Percentiles rank a stretch among this genome's conserved stretches.
phyloP scores from a whole-genome alignment of 2,329 filamentous ascomycete genomes.

The Colletotrichum spaethianum region DNA sequence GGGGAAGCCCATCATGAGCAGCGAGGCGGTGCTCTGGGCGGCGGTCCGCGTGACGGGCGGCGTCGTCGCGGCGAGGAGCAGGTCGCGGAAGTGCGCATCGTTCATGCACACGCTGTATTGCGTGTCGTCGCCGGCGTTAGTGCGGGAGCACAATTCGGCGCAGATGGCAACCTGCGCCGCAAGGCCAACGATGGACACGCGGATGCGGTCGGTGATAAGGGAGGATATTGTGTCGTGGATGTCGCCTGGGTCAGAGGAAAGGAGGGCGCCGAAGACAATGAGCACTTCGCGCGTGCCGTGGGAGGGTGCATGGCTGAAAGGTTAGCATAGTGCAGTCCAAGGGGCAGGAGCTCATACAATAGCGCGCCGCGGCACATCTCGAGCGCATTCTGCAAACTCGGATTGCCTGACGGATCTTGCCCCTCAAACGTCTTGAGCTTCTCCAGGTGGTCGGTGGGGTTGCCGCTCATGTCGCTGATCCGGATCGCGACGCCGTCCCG shows the following conservation, averaged over 20 bases:
- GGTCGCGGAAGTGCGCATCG: constrained; percentile 81
- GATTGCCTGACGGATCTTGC: constrained; percentile 79
- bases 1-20: constrained; percentile 99
- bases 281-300: constrained; percentile 96
- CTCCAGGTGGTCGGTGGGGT: constrained; percentile 88
- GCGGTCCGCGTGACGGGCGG: constrained; percentile 84
- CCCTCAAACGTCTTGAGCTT: constrained; percentile 78
- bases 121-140: constrained; percentile 83
- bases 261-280: constrained; percentile 90
- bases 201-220: constrained; percentile 86
- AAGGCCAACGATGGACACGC: constrained; percentile 90
- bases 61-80: constrained; percentile 90
- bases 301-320: constrained; percentile 82
- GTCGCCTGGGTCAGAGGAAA: constrained; percentile 93
- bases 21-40: constrained; percentile 70
- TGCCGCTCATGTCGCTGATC: constrained; percentile 91
- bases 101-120: constrained; percentile 89
- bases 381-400: constrained; percentile 92
- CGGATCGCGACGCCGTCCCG: constrained; percentile 89
- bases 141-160: constrained; percentile 87
- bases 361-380: constrained; percentile 94
- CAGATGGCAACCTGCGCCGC: constrained; percentile 95
- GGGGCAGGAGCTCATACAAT: constrained; percentile 71
- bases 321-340: constrained; percentile 27
- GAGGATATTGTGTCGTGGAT: constrained; percentile 90